Percentiles rank a stretch among this genome's conserved stretches.
phyloP scores from a whole-genome alignment of 345 rosid species.

The Erucastrum elatum region DNA sequence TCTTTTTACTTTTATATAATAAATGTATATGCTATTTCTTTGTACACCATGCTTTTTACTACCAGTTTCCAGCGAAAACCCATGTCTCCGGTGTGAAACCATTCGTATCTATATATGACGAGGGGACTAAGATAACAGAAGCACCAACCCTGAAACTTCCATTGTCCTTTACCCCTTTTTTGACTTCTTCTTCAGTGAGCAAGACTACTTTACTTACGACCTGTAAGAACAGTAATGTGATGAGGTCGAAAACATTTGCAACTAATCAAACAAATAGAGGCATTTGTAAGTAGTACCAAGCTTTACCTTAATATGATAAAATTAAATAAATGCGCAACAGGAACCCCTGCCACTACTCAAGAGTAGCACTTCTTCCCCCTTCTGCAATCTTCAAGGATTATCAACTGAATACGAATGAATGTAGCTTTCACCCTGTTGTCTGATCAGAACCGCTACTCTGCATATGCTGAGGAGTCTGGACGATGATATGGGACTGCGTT shows the following conservation, averaged over 20 bases:
- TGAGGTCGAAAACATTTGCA: constrained; percentile 5
- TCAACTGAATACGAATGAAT: constrained; percentile 14
- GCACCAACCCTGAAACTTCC: constrained; percentile 45
- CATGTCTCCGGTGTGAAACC: constrained; percentile 50
- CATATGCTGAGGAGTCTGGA: constrained; percentile 73
- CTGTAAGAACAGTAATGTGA: constrained; percentile 45
- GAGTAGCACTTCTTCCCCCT: constrained; percentile 51
- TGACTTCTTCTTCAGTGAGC: constrained; percentile 44
- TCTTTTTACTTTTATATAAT: not conserved
- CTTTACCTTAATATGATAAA: constrained; percentile 74
- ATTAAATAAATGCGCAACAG: constrained; percentile 61
- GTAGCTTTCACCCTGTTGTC: constrained; percentile 72
- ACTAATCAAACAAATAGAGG: constrained; percentile 3
- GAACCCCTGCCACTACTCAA: constrained; percentile 70
- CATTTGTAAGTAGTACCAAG: not conserved
- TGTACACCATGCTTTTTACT: constrained; percentile 48
- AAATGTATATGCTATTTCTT: constrained; percentile 24
- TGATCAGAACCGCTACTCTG: constrained; percentile 88
- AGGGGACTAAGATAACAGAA: constrained; percentile 44
- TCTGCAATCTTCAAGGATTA: constrained; percentile 23
- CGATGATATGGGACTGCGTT: constrained; percentile 64
- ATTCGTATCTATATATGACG: constrained; percentile 34
- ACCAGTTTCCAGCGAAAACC: constrained; percentile 46
- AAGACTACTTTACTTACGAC: constrained; percentile 57
- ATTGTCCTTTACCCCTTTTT: constrained; percentile 49